Base-by-base conservation (phyloP, 495 filamentous ascomycete species). In the Oleoguttula mirabilis region DNA sequence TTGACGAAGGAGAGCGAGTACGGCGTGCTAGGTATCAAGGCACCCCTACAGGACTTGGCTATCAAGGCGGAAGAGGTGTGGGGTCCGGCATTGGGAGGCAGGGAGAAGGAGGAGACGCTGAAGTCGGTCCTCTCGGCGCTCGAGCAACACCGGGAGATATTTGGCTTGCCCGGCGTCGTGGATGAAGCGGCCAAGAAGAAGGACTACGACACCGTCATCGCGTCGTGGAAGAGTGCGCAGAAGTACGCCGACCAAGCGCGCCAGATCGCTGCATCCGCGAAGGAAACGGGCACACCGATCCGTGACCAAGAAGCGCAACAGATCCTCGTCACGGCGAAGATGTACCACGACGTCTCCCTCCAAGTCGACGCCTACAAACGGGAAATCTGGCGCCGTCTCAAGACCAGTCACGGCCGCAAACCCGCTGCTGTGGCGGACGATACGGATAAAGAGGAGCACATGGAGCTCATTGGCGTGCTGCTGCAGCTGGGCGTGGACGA, bases 1-100 rank as follows among this genome's bases (percentile, higher is more conserved):
- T 66, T 95, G 28, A 70, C 77, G 10, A 94, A 92, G 57, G 90
- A 98, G 58, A 88, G 82, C 48, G 90, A 98, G 55, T 98, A 92
- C 47, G 90, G 92, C 22, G 80, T 94, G 39, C 72, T 79, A 55
- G 88, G 87, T 6, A 93, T 98, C 42, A 87, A 92, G 49, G 70
- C 69, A 5, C 87, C 92, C 21, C 60, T 98, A 41, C 68, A 84
- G 8, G 90, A 96, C 52, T 84, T 86, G 2, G 84, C 84, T 17
- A 76, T 84, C 36, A 96, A 95, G 56, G 88, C 88, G 0, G 85
- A 98, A 57, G 92, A 98, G 48, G 77, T 96, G 3, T 98, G 90
- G 84, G 90, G 92, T 0, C 92, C 92, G 12, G 88, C 87, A 14
- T 65, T 98, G 36, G 84, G 85, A 21, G 88, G 90, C 1, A 72